phyloP scores from a whole-genome alignment of 2,329 filamentous ascomycete genomes.

The Colletotrichum sp. region DNA sequence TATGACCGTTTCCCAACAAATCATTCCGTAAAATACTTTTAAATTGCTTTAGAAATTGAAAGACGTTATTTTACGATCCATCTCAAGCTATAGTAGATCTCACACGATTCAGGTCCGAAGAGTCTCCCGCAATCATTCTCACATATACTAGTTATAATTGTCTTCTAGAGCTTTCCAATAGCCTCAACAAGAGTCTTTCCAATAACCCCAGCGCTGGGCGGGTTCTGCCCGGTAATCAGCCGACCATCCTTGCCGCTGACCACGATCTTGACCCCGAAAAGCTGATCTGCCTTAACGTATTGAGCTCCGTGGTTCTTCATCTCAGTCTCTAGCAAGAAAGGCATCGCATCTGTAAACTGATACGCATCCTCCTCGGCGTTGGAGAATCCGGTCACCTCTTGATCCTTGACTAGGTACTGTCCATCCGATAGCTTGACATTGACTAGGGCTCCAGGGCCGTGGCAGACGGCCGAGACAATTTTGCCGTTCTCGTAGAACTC shows the following conservation, averaged over 20 bases:
- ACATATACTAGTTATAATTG: fast-evolving
- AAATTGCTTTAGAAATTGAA: not conserved
- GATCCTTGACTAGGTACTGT: not conserved
- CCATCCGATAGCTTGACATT: not conserved
- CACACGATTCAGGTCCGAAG: not conserved
- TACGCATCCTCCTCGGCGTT: not conserved
- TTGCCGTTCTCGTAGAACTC: not conserved
- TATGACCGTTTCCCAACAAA: fast-evolving
- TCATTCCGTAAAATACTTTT: fast-evolving
- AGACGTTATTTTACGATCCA: not conserved
- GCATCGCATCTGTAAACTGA: not conserved
- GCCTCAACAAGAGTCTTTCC: not conserved
- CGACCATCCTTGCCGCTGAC: not conserved
- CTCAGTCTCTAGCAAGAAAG: not conserved
- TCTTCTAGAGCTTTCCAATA: not conserved
- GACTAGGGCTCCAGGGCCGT: not conserved
- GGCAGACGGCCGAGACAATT: not conserved
- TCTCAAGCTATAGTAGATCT: fast-evolving
- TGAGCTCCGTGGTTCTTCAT: not conserved
- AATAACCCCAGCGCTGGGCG: not conserved
- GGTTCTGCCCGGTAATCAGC: not conserved
- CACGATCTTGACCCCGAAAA: not conserved
- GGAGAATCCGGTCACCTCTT: not conserved
- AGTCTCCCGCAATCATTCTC: not conserved
- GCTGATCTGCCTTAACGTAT: not conserved